These are phyloP conservation scores for Pseudotsuga menziesii DNA, from an alignment of 75 land plant genomes.

Conservation along the genomic window DNA sequence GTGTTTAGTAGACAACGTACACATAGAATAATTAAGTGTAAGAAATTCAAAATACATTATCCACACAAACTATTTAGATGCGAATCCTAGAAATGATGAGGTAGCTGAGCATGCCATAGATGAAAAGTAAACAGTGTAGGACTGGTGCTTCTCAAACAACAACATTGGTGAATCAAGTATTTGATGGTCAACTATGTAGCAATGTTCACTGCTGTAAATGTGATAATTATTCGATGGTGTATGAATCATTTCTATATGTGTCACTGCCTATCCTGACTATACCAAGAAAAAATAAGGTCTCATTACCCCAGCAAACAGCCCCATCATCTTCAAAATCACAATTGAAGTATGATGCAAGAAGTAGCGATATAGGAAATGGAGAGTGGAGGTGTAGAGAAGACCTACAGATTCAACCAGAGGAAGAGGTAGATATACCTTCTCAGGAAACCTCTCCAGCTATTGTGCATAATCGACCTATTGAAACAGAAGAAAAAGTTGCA, in stretches of 20 bases:
- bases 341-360: background rate
- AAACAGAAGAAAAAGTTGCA: constrained; percentile 2
- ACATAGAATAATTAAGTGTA: constrained; percentile 45
- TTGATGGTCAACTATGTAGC: constrained; percentile 87
- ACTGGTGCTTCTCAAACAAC: background rate
- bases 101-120: constrained; percentile 4
- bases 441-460: background rate
- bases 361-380: background rate
- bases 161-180: constrained; percentile 68
- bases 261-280: constrained; percentile 79
- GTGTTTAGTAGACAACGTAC: constrained; percentile 71
- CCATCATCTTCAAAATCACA: constrained; percentile 1
- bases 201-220: constrained; percentile 75
- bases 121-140: background rate
- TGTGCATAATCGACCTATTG: background rate
- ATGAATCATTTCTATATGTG: constrained; percentile 85
- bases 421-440: background rate
- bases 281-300: constrained; percentile 13
- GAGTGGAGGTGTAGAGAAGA: background rate
- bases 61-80: background rate
- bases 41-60: constrained; percentile 16
- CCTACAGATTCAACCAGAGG: background rate
- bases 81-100: constrained; percentile 6
- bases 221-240: constrained; percentile 70
- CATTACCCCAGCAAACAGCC: background rate